phyloP scores from a whole-genome alignment of 768 basidiomycete genomes.

The Lactarius quietus region DNA sequence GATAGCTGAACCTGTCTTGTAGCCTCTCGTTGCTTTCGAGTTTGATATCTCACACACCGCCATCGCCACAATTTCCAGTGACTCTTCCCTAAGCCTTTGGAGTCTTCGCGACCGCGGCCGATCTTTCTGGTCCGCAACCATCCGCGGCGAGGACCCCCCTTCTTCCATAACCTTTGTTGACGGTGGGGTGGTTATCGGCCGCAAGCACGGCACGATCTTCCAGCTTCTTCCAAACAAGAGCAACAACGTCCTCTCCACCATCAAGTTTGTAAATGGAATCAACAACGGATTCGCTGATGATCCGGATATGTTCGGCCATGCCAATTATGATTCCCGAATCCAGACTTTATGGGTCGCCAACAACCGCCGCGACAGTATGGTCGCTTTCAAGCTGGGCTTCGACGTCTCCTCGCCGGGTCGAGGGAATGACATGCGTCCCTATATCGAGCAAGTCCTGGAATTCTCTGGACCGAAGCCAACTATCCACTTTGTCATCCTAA shows the following conservation, averaged over 20 bases:
- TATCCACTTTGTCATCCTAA: conserved; percentile 86
- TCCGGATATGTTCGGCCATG: conserved; percentile 83
- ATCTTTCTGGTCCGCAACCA: conserved; percentile 71
- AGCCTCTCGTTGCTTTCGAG: conserved; percentile 82
- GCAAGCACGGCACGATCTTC: conserved; percentile 81
- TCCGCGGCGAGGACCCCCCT: conserved; percentile 75
- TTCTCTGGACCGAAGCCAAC: conserved; percentile 81
- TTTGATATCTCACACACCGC: conserved; percentile 77
- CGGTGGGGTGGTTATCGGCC: conserved; percentile 78
- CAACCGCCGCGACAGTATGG: conserved; percentile 77
- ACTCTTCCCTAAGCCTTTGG: conserved; percentile 80
- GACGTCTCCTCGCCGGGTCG: conserved; percentile 53
- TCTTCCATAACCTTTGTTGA: conserved; percentile 85
- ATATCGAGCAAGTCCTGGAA: conserved; percentile 80
- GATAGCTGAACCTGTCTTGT: conserved; percentile 1
- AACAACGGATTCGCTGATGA: conserved; percentile 68
- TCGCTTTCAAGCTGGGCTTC: conserved; percentile 72
- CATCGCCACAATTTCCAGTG: conserved; percentile 76
- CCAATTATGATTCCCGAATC: conserved; percentile 79
- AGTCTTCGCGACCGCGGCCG: conserved; percentile 65
- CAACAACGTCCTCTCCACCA: conserved; percentile 68
- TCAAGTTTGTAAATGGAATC: conserved; percentile 49
- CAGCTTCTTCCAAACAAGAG: conserved; percentile 76
- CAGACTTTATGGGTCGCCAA: conserved; percentile 88
- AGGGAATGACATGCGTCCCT: conserved; percentile 60